These are phyloP conservation scores for Friedmanniomyces endolithicus DNA, from an alignment of 495 filamentous ascomycete species.

Conservation along the genomic window DNA sequence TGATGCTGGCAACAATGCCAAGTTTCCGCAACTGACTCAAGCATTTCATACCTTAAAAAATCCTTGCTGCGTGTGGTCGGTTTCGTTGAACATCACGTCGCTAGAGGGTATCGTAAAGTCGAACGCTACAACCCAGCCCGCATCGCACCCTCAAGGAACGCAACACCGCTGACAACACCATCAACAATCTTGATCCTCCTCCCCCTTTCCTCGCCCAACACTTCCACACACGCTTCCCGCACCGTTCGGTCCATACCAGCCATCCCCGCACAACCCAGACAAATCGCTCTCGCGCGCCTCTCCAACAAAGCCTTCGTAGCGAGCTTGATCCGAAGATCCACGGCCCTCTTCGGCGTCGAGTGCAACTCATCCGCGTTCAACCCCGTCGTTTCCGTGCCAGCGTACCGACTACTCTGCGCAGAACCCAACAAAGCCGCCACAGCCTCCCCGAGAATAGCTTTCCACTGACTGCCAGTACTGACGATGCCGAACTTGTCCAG, in stretches of 20 bases:
- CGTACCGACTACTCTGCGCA: slow-evolving; percentile 38
- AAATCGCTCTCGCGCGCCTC: slow-evolving; percentile 50
- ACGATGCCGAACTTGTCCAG: slow-evolving; percentile 71
- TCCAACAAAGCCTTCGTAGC: slow-evolving; percentile 49
- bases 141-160: slow-evolving; percentile 46
- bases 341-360: slow-evolving; percentile 46
- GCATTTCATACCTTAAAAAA: too few species aligned
- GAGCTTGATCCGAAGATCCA: slow-evolving; percentile 52
- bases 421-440: slow-evolving; percentile 43
- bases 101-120: too few species aligned
- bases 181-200: slow-evolving; percentile 60
- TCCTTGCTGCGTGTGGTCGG: too few species aligned
- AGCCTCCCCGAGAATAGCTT: slow-evolving; percentile 51
- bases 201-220: slow-evolving; percentile 49
- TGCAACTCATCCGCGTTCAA: slow-evolving; percentile 74
- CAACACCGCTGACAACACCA: slow-evolving; percentile 68
- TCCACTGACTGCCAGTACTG: slow-evolving; percentile 76
- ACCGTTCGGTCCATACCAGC: slow-evolving; percentile 75
- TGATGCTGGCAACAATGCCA: too few species aligned
- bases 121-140: slow-evolving; percentile 18
- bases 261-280: slow-evolving; percentile 86
- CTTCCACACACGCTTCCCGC: slow-evolving; percentile 50
- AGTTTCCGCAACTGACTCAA: too few species aligned
- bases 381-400: slow-evolving; percentile 73
- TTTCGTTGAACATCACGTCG: too few species aligned